Base-by-base conservation (phyloP, 73 alveolate genomes). In the Paraurostyla sp. region DNA sequence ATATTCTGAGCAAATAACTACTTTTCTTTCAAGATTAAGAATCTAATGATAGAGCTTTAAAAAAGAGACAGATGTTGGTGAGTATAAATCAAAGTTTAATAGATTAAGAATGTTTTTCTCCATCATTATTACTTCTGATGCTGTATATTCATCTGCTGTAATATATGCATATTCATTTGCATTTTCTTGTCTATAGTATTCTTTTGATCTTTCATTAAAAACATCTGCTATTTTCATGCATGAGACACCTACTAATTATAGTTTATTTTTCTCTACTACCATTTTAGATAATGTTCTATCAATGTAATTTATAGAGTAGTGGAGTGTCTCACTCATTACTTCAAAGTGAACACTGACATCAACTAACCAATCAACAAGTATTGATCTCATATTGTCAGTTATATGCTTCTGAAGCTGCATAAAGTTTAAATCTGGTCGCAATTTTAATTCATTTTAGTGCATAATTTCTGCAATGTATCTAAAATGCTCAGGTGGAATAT, bases 141-240 rank as follows among this genome's bases (percentile, higher is more conserved):
- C 90, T 16, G 93, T 68, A 71, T 95, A 95, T 57, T 95, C 99
- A 58, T 95, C 98, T 13, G 96, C 98, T 22, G 98, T 96, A n/a
- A 96, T 95, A 38, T 97, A 96, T 16, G 98, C 94, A 82, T 97
- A 97, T 69, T 96, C 98, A 0, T 91, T 81, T 0, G 99, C 91
- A 56, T 97, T 97, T 62, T 97, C 98, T 90, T 97, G 93, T 82
- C 96, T 83, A 78, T 95, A 97, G 82, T 96, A 96, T 75, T 97
- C 99, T 84, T 94, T 97, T 25, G 98, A 92, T 69, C 95, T 92
- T 89, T 97, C 99, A 82, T 93, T 92, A 71, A 92, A 97, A 0
- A 94, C 96, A 75, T 97, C 99, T 6, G 99, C 99, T 20, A 97
- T 94, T 87, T 97, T 97, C 98, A 98, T 92, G 78, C 99, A 97